Percentiles rank a stretch among this genome's conserved stretches.
phyloP scores from a whole-genome alignment of 805 yeast genomes.

The Yarrowia bubula region DNA sequence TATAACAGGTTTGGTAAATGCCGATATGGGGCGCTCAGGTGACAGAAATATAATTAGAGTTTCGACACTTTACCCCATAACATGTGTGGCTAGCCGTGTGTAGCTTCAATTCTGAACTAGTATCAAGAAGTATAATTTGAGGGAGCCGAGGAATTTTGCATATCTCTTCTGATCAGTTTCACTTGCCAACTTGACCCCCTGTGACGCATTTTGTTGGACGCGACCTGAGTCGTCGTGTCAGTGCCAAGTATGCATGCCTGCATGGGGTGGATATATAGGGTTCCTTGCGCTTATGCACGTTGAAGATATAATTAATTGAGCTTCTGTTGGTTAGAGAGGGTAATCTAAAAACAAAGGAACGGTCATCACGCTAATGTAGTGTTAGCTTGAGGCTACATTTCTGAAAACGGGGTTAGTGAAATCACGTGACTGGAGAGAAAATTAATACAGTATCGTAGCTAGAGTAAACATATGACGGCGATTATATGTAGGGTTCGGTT shows the following conservation, averaged over 20 bases:
- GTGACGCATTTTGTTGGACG: neutral
- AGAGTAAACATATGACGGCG: no score
- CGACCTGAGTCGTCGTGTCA: neutral
- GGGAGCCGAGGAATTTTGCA: neutral
- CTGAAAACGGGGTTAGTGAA: no score
- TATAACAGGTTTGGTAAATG: neutral
- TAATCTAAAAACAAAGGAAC: neutral
- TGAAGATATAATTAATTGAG: neutral
- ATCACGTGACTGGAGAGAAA: neutral
- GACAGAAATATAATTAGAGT: neutral
- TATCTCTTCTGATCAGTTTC: neutral
- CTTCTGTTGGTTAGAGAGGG: neutral
- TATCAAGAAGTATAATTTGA: slow-evolving; percentile 3
- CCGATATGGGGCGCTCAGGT: slow-evolving; percentile 1
- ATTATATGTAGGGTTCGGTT: no score
- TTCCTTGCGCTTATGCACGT: slow-evolving; percentile 4
- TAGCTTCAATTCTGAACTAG: neutral
- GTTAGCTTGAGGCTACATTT: neutral
- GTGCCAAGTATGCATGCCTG: neutral
- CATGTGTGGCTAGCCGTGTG: no score
- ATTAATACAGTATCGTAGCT: no score
- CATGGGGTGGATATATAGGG: neutral
- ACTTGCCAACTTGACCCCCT: neutral
- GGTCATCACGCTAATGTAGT: slow-evolving; percentile 16
- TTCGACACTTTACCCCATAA: no score